Percentiles rank a stretch among this genome's conserved stretches.
Evolutionary conservation across 306 rosid species (phyloP).

Genomic region (Ceratonia siliqua): DNA sequence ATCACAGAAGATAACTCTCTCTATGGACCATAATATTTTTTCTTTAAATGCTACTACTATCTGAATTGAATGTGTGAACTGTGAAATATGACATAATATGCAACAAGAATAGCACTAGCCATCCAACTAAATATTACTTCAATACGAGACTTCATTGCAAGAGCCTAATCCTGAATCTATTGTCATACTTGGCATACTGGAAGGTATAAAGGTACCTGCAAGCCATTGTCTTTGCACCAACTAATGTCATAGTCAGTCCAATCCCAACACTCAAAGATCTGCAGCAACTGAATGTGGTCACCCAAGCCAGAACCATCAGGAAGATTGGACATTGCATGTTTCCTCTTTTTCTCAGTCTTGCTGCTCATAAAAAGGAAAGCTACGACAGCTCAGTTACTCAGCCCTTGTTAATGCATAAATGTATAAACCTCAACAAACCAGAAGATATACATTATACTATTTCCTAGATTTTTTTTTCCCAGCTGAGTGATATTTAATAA

Average conservation of each 20-base stretch:
- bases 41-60: constrained; percentile 12
- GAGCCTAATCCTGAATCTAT: constrained; percentile 16
- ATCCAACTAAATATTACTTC: constrained; percentile 23
- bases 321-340: constrained; percentile 56
- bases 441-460: background rate
- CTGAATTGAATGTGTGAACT: constrained; percentile 23
- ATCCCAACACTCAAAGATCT: constrained; percentile 82
- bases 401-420: constrained; percentile 10
- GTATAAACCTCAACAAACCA: constrained; percentile 23
- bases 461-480: background rate
- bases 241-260: constrained; percentile 63
- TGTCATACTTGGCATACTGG: constrained; percentile 2
- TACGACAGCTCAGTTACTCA: constrained; percentile 24
- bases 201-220: constrained; percentile 64
- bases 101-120: constrained; percentile 17
- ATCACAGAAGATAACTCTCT: constrained; percentile 12
- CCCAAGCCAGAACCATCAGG: constrained; percentile 97
- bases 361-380: constrained; percentile 46
- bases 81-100: background rate
- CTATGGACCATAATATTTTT: constrained; percentile 5
- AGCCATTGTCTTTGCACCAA: constrained; percentile 86
- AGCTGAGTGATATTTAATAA: constrained; percentile 11
- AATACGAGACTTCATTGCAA: constrained; percentile 27
- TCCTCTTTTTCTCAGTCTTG: constrained; percentile 85
- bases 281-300: constrained; percentile 90